phyloP scores from a whole-genome alignment of 2,329 filamentous ascomycete species.

The Harringtonia aguacate region DNA sequence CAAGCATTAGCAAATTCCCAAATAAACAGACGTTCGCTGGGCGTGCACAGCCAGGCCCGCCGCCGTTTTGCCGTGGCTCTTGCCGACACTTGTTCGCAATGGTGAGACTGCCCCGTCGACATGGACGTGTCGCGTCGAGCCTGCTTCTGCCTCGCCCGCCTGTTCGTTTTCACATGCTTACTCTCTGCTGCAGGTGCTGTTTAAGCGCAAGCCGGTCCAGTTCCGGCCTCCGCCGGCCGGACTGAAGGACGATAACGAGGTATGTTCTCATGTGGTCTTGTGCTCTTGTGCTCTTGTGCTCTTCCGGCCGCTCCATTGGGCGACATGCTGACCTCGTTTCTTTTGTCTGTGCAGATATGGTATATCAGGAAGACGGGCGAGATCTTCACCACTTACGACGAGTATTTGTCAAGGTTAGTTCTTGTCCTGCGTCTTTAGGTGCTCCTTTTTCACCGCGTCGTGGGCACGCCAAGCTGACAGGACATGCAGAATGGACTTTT shows the following conservation, averaged over 20 bases:
- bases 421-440: not conserved
- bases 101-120: not conserved
- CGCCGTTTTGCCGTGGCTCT: not conserved
- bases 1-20: no score
- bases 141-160: not conserved
- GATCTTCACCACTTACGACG: conserved; percentile 79
- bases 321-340: conserved; percentile 6
- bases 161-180: not conserved
- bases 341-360: conserved; percentile 57
- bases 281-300: no score
- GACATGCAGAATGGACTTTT: conserved; percentile 70
- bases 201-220: conserved; percentile 90
- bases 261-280: conserved; percentile 41
- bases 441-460: not conserved
- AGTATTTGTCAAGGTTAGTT: conserved; percentile 70
- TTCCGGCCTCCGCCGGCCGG: conserved; percentile 56
- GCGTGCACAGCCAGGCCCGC: not conserved
- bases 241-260: conserved; percentile 75
- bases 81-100: not conserved
- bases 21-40: not conserved
- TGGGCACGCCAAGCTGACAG: no score
- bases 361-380: conserved; percentile 84
- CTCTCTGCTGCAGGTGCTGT: conserved; percentile 60
- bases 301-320: not conserved
- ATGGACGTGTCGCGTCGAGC: not conserved